Base-by-base conservation (phyloP, 23 red algal genomes). In the Gracilariopsis chorda region DNA sequence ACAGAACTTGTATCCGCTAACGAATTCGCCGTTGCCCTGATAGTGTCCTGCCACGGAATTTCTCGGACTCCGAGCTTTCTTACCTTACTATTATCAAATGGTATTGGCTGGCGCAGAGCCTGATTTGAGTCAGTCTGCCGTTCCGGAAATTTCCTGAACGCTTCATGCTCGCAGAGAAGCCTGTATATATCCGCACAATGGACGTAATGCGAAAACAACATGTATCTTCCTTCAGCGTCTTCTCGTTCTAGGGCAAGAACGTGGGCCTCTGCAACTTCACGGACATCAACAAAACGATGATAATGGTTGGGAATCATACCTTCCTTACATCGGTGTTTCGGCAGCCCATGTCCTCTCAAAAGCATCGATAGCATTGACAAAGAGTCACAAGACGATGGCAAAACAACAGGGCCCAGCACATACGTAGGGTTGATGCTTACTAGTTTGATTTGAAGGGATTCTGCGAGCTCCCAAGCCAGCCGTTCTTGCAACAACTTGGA, bases 11-110 rank as follows among this genome's bases (percentile, higher is more conserved):
- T 73, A 28, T 36, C 42, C 14, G 67, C 67, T 23, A 73, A 46
- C 24, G 78, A 36, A 2, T 63, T 23, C 5, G 78, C 78, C 9
- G 78, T 83, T 9, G 53, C 52, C 43, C 78, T 23, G 14, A 83
- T 63, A 3, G 78, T 83, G 33, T 83, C 78, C 21, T 64, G 51
- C 78, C 78, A 83, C 10, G 78, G 78, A 83, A 83, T 83, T 37
- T 60, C 53, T 16, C 55, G 45, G 1, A 83, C 53, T 29, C 78
- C 78, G 7, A 83, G 35, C 16, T 64, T 83, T 37, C 52, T 57
- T 27, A 63, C 78, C n/a, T 83, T 83, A 59, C 53, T 83, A 55
- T 65, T 83, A 46, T 83, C 78, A 21, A 83, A 46, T 25, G 37
- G 23, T 63, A 42, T 28, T n/a, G 78, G 78, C 39, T 29, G 44